Percentiles rank a stretch among this genome's conserved stretches.
phyloP scores from a whole-genome alignment of 23 red algal species.

The Gracilaria gracilis region DNA sequence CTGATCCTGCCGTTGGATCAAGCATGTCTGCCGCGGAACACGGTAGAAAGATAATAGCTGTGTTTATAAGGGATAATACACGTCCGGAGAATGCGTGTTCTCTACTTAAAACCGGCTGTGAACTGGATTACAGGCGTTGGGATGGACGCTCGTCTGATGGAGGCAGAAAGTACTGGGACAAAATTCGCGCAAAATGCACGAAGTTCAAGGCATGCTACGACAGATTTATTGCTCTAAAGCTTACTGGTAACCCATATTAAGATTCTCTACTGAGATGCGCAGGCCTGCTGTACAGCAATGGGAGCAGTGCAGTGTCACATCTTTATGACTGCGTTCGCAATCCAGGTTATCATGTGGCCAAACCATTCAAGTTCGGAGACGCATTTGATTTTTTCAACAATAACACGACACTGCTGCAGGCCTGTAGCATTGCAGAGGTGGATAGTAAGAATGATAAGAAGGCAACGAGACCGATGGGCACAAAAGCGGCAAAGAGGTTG shows the following conservation, averaged over 20 bases:
- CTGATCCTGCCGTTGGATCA: neutral
- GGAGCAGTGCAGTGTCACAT: neutral
- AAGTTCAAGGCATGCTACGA: neutral
- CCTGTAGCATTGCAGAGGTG: too few species aligned
- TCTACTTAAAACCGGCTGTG: neutral
- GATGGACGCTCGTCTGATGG: slow-evolving; percentile 10
- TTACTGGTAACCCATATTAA: slow-evolving; percentile 9
- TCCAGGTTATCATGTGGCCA: slow-evolving; percentile 4
- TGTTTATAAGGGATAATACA: neutral
- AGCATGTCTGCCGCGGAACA: slow-evolving; percentile 20
- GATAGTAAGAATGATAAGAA: too few species aligned
- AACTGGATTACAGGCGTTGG: slow-evolving; percentile 10
- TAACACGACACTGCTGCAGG: too few species aligned
- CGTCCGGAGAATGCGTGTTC: neutral
- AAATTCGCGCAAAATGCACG: neutral
- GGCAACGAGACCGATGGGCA: too few species aligned
- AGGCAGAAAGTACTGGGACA: slow-evolving; percentile 23
- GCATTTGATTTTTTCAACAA: neutral
- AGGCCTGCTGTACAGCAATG: slow-evolving; percentile 3
- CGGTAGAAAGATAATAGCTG: neutral
- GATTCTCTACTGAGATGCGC: slow-evolving; percentile 1
- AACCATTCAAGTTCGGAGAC: slow-evolving; percentile 6
- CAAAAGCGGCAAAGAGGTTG: too few species aligned
- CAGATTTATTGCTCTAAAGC: neutral
- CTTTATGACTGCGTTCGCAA: neutral